Evolutionary conservation across 805 yeast species (phyloP).

Genomic region (Candida rishiriensis): DNA sequence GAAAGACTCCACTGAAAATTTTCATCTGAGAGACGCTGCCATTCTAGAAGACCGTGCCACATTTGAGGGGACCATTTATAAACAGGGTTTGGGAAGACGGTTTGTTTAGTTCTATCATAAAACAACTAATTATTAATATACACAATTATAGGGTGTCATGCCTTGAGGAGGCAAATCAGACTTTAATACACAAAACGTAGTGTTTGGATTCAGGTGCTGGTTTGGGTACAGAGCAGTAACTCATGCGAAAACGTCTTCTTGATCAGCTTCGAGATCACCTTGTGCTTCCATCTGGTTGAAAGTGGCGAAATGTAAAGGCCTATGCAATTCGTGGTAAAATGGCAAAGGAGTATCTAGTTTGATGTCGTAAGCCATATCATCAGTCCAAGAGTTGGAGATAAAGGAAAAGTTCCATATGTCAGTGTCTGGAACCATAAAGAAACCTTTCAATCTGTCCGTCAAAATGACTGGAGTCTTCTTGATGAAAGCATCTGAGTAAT

Average conservation of each 20-base stretch:
- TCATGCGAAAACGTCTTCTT: conserved; percentile 58
- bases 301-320: conserved; percentile 80
- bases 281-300: conserved; percentile 63
- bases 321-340: conserved; percentile 80
- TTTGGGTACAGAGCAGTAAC: too few species aligned
- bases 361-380: conserved; percentile 53
- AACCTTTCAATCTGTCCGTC: conserved; percentile 74
- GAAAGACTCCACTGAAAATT: background rate
- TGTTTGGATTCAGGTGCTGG: too few species aligned
- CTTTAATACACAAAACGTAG: too few species aligned
- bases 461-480: conserved; percentile 63
- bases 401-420: conserved; percentile 90
- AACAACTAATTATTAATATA: conserved; percentile 1
- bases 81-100: background rate
- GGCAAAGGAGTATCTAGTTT: conserved; percentile 76
- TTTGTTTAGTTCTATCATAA: background rate
- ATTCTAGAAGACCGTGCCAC: background rate
- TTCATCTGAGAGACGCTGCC: background rate
- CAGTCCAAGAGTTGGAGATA: conserved; percentile 78
- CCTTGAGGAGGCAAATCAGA: too few species aligned
- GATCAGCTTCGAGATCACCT: conserved; percentile 55
- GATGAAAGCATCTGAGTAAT: conserved; percentile 59
- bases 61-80: background rate
- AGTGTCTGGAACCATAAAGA: conserved; percentile 79
- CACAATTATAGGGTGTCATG: background rate